Evolutionary conservation across 2,329 filamentous ascomycete genomes (phyloP).

Genomic region (Aspergillus tubingensis): DNA sequence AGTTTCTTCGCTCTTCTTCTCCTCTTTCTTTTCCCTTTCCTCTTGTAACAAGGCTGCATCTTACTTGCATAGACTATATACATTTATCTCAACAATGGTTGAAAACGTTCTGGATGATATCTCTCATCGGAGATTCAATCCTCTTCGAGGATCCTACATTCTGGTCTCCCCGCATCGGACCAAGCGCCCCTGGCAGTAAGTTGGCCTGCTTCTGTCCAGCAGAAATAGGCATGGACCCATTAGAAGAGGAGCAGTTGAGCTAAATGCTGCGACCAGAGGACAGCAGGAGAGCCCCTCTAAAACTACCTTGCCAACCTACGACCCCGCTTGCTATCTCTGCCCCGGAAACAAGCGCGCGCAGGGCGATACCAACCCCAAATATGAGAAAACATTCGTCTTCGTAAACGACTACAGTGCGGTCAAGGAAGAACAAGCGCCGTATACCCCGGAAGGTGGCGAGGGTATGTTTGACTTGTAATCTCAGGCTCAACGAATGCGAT

Average conservation of each 20-base stretch:
- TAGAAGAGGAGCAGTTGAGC: not conserved
- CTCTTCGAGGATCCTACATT: conserved; percentile 84
- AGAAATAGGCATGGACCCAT: not conserved
- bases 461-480: conserved; percentile 40
- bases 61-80: not conserved
- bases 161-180: conserved; percentile 94
- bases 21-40: not conserved
- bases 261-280: conserved; percentile 56
- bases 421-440: conserved; percentile 86
- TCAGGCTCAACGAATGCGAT: too few species aligned
- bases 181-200: conserved; percentile 97
- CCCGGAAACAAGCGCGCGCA: conserved; percentile 86
- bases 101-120: conserved; percentile 88
- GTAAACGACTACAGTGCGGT: conserved; percentile 98
- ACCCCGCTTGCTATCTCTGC: conserved; percentile 92
- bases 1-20: conserved; percentile 10
- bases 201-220: conserved; percentile 18
- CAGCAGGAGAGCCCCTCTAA: conserved; percentile 73
- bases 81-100: conserved; percentile 56
- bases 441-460: conserved; percentile 57
- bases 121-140: conserved; percentile 92
- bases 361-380: conserved; percentile 83
- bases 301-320: conserved; percentile 74
- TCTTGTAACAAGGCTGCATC: not conserved
- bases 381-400: conserved; percentile 86